Evolutionary conservation across 1,284 basidiomycete species (phyloP).

Genomic region (Naganishia liquefaciens): DNA sequence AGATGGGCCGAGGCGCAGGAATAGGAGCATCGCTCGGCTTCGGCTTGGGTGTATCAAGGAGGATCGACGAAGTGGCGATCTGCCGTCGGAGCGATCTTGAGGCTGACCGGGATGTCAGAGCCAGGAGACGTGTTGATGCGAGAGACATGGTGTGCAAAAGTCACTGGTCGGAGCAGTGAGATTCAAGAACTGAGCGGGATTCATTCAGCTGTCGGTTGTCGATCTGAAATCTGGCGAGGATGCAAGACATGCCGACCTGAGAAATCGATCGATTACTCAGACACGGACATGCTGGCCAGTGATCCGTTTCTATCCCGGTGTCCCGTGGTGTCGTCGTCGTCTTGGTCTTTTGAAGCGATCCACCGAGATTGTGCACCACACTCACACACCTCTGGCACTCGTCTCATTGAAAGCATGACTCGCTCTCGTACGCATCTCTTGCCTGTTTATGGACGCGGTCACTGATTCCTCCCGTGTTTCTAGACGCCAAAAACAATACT

Average conservation of each 20-base stretch:
- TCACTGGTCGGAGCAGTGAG: background rate
- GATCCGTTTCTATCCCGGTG: background rate
- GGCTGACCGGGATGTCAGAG: background rate
- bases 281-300: background rate
- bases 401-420: background rate
- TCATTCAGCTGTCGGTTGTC: background rate
- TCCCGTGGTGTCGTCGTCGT: background rate
- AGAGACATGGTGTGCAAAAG: background rate
- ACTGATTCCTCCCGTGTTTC: background rate
- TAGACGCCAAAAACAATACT: conserved; percentile 53
- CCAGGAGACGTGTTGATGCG: background rate
- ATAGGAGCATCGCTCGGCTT: conserved; percentile 27
- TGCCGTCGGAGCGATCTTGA: background rate
- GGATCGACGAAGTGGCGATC: conserved; percentile 1
- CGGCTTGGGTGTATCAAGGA: conserved; percentile 4
- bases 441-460: background rate
- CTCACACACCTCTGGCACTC: too few relatives aligned
- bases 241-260: background rate
- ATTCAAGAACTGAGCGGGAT: background rate
- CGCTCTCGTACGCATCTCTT: conserved; percentile 8
- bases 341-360: background rate
- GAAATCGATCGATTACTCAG: conserved; percentile 20
- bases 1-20: conserved; percentile 30
- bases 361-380: too few relatives aligned
- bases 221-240: background rate